Evolutionary conservation across 139 green algal genomes (phyloP), one percentile per base, ranked within the genome.

Genomic region (Tetraselmis chui): DNA sequence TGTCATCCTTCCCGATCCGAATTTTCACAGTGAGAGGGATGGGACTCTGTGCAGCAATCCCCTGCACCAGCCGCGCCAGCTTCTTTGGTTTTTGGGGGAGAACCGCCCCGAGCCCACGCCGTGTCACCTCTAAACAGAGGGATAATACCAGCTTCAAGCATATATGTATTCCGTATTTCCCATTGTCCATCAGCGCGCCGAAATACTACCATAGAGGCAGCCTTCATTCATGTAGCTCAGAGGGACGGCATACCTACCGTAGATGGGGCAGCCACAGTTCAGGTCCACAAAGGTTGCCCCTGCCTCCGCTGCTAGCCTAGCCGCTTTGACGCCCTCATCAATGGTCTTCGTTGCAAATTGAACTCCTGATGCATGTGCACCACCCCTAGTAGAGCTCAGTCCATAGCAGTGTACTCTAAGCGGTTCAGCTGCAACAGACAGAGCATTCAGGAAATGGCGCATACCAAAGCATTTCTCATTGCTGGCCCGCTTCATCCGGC

Each of bases 21-120:
- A 95, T 88, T 79, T 98, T 97, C 67, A 98, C 93, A 0, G 93
- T 97, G 1, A 98, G 83, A 11, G 95, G 95, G 31, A 98, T 84
- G 28, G 87, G 82, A 11, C 81, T 87, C 27, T 83, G 86, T 2
- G 79, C 77, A 11, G 86, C 92, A 2, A 97, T 94, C 29, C 91
- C 93, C 0, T 90, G 76, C 25, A 97, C 92, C 82, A 98, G 85
- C 67, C 88, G 87, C 28, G 89, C 91, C 59, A 98, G 89, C 85
- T 95, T 95, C 0, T 77, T 82, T 0, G 95, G 94, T 81, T 94
- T 96, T 29, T 91, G 87, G 59, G 98, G 85, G 88, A 98, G 86
- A 0, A 85, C 86, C 0, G 92, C 90, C 0, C 95, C 94, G 59
- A 91, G 78, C 1, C 95, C 95, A 2, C 92, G 81, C 45, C 89